These are phyloP conservation scores for Dryas octopetala DNA, from an alignment of 306 rosid genomes.

Conservation along the genomic window DNA sequence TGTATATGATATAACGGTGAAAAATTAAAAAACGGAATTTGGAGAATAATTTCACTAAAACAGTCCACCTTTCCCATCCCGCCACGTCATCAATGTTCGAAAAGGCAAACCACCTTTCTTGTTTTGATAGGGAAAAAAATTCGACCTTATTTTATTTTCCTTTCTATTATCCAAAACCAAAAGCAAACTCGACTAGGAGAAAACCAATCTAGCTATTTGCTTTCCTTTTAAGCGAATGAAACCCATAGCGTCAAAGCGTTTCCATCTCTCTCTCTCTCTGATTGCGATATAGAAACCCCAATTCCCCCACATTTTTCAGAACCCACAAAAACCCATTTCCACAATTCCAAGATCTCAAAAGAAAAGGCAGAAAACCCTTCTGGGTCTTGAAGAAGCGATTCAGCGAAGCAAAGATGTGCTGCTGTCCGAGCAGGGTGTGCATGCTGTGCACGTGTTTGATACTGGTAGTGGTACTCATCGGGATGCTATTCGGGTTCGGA, in stretches of 20 bases:
- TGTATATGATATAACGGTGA: no score
- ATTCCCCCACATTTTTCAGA: background rate
- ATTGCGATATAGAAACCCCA: background rate
- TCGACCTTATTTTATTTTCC: background rate
- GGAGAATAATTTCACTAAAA: background rate
- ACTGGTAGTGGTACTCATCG: conserved; percentile 49
- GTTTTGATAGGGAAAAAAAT: background rate
- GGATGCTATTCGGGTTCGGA: conserved; percentile 69
- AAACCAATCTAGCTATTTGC: conserved; percentile 5
- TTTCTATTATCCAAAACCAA: background rate
- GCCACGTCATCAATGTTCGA: background rate
- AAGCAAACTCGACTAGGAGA: no score
- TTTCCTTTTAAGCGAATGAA: conserved; percentile 44
- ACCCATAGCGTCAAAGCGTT: conserved; percentile 23
- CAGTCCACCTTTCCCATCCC: background rate
- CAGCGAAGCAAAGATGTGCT: conserved; percentile 44
- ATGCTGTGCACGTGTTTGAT: conserved; percentile 69
- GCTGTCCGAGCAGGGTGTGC: conserved; percentile 46
- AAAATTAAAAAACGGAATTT: no score
- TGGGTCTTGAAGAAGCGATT: background rate
- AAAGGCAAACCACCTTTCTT: conserved; percentile 4
- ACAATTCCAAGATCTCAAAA: conserved; percentile 2
- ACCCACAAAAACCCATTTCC: background rate
- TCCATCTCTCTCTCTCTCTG: background rate
- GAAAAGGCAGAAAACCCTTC: background rate